phyloP scores from a whole-genome alignment of 2,329 filamentous ascomycete species.

The Fusarium anguioides region DNA sequence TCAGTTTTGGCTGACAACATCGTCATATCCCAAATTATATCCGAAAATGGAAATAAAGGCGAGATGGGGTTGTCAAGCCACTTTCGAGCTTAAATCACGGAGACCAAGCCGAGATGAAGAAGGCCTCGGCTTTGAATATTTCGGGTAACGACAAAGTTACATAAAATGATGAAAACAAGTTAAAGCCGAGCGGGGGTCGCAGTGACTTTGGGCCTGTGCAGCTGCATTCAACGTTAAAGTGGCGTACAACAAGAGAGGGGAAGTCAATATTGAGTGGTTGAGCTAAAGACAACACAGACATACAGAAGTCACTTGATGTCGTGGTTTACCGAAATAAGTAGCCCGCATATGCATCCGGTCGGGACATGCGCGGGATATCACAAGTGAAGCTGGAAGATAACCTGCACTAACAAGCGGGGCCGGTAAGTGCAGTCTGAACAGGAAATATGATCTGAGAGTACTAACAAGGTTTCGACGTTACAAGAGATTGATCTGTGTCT shows the following conservation, averaged over 20 bases:
- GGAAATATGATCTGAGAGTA: neutral
- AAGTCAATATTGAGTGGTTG: neutral
- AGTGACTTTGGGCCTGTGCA: neutral
- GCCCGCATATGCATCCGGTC: neutral
- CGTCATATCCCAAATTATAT: neutral
- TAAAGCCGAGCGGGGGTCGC: slow-evolving; percentile 5
- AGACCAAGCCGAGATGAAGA: slow-evolving; percentile 5
- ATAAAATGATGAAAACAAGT: neutral
- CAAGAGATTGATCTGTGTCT: neutral
- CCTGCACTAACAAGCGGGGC: neutral
- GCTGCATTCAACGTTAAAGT: neutral
- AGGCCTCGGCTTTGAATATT: neutral
- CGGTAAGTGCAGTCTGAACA: too few relatives aligned
- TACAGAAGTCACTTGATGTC: slow-evolving; percentile 23
- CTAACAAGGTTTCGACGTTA: neutral
- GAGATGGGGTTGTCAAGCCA: neutral
- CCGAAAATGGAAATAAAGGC: slow-evolving; percentile 17
- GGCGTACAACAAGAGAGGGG: slow-evolving; percentile 15
- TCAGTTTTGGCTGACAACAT: neutral
- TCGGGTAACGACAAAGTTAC: neutral
- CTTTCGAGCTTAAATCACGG: neutral
- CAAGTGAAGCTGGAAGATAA: neutral
- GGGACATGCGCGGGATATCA: neutral
- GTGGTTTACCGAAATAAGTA: neutral
- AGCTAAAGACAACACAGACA: slow-evolving; percentile 7